Percentiles rank a stretch among this genome's conserved stretches.
Conservation (phyloP, 768 basidiomycete species). For the Boletus edulis region DNA sequence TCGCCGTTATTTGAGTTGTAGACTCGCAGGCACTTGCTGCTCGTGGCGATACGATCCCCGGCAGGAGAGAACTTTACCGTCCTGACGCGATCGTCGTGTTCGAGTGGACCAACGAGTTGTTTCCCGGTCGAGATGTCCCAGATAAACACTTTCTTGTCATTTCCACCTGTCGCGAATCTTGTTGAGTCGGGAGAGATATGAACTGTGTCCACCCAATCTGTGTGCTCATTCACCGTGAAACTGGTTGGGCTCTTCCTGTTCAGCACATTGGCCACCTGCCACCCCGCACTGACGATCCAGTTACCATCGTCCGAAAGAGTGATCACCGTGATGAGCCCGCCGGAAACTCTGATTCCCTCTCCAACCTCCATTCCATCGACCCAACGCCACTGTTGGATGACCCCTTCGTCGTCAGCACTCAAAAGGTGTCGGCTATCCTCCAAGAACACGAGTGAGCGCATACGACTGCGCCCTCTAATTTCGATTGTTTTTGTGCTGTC, state of each 20-base stretch:
- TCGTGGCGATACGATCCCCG: slow-evolving; percentile 2
- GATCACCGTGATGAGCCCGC: background rate
- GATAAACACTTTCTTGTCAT: background rate
- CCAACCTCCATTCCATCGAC: background rate
- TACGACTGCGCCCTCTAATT: background rate
- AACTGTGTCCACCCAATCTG: background rate
- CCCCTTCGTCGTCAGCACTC: background rate
- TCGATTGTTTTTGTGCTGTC: background rate
- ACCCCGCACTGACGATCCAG: background rate
- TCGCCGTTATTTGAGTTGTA: background rate
- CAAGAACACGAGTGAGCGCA: background rate
- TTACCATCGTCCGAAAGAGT: background rate
- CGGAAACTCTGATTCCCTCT: background rate
- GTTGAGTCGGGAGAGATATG: slow-evolving; percentile 1
- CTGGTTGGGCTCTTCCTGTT: background rate
- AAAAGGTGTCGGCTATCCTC: background rate
- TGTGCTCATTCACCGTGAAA: background rate
- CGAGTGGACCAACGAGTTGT: slow-evolving; percentile 6
- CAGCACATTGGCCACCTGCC: background rate
- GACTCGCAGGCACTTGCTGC: background rate
- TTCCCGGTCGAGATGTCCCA: slow-evolving; percentile 4
- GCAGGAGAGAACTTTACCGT: slow-evolving; percentile 8
- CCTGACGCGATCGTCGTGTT: background rate
- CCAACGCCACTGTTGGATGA: background rate
- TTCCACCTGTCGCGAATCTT: background rate